These are phyloP conservation scores for Hypomyces rosellus DNA, from an alignment of 2,329 filamentous ascomycete genomes.

Conservation along the genomic window DNA sequence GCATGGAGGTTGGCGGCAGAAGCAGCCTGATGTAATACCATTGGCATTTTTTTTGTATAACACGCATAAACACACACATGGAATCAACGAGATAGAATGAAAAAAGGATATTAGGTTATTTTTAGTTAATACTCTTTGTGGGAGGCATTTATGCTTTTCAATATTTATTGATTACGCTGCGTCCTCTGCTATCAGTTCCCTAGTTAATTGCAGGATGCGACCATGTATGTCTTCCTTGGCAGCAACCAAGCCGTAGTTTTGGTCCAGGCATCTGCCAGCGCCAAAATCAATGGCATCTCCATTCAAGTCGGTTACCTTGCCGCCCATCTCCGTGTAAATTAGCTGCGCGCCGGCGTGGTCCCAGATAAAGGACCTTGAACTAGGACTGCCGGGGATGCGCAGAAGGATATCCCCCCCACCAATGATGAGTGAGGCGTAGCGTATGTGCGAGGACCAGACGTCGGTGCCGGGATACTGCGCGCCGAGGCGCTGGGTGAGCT, in stretches of 20 bases:
- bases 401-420: slow-evolving; percentile 31
- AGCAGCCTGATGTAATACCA: slow-evolving; percentile 77
- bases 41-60: background rate
- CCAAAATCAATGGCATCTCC: slow-evolving; percentile 34
- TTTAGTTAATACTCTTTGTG: background rate
- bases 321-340: slow-evolving; percentile 49
- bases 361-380: slow-evolving; percentile 32
- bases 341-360: slow-evolving; percentile 55
- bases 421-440: slow-evolving; percentile 32
- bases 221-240: slow-evolving; percentile 39
- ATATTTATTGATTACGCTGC: background rate
- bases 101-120: background rate
- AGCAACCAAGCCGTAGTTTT: slow-evolving; percentile 33
- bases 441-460: slow-evolving; percentile 34
- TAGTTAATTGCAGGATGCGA: slow-evolving; percentile 28
- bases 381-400: slow-evolving; percentile 20
- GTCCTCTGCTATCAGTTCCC: slow-evolving; percentile 9
- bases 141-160: background rate
- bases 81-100: background rate
- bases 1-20: slow-evolving; percentile 84
- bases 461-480: slow-evolving; percentile 31
- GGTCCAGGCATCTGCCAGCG: slow-evolving; percentile 26
- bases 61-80: background rate
- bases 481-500: slow-evolving; percentile 24
- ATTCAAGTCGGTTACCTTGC: slow-evolving; percentile 44